Evolutionary conservation across 768 basidiomycete genomes (phyloP).

Genomic region (Mycena alexandri): DNA sequence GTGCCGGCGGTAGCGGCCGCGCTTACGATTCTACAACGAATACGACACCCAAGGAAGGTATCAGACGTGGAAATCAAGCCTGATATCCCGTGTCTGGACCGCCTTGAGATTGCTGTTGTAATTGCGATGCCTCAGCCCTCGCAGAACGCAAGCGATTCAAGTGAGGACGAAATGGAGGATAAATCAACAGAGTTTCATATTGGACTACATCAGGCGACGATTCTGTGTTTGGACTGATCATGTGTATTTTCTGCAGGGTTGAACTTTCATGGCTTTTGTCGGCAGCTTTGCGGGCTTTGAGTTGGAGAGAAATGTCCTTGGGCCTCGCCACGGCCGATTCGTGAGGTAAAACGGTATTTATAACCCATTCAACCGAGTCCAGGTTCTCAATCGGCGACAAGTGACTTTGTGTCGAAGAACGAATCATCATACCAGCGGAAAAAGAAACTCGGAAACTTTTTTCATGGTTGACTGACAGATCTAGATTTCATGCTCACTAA

Average conservation of each 20-base stretch:
- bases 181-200: neutral
- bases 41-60: neutral
- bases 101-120: constrained; percentile 7
- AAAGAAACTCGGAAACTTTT: no score
- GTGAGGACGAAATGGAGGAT: neutral
- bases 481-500: no score
- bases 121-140: constrained; percentile 10
- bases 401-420: no score
- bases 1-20: neutral
- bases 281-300: neutral
- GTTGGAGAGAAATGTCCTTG: no score
- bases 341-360: no score
- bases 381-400: no score
- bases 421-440: no score
- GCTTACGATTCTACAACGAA: neutral
- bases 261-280: neutral
- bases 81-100: neutral
- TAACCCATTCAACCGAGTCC: no score
- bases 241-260: neutral
- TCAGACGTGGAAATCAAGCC: neutral
- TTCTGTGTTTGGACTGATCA: neutral
- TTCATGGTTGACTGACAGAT: no score
- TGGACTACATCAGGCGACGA: constrained; percentile 2
- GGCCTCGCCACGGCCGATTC: no score
- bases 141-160: neutral